Percentiles rank a stretch among this genome's conserved stretches.
Conservation (phyloP, 2,329 filamentous ascomycete species). For the Macrophomina tecta region DNA sequence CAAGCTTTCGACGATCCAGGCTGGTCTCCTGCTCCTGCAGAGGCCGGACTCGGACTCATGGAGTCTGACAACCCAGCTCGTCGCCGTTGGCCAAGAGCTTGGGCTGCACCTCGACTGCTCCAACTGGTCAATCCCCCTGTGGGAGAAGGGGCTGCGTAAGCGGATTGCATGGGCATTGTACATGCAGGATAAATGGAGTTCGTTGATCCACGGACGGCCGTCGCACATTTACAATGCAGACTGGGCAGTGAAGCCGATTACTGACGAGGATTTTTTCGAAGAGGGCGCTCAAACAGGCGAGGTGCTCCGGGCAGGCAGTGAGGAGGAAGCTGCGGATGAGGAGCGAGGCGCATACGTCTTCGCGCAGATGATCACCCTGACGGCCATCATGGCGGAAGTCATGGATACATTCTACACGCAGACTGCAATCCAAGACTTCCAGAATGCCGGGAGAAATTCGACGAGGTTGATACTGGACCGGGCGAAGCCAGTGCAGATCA, state of each 20-base stretch:
- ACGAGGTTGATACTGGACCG: conserved; percentile 75
- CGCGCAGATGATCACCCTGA: conserved; percentile 75
- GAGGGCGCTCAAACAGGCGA: conserved; percentile 62
- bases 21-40: conserved; percentile 76
- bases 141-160: conserved; percentile 85
- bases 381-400: conserved; percentile 77
- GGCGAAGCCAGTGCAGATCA: conserved; percentile 82
- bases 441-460: conserved; percentile 70
- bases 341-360: conserved; percentile 74
- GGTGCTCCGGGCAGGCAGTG: conserved; percentile 41
- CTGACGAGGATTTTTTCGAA: conserved; percentile 73
- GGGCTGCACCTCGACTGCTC: conserved; percentile 88
- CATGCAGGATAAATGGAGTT: conserved; percentile 94
- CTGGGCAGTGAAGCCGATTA: conserved; percentile 77
- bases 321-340: conserved; percentile 66
- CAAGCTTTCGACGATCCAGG: conserved; percentile 81
- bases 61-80: conserved; percentile 84
- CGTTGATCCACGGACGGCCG: conserved; percentile 82
- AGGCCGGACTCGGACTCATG: conserved; percentile 79
- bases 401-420: conserved; percentile 84
- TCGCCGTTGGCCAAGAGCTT: conserved; percentile 85
- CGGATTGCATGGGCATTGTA: conserved; percentile 89
- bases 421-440: conserved; percentile 73
- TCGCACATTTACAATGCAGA: conserved; percentile 74
- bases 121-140: conserved; percentile 83